phyloP scores from a whole-genome alignment of 768 basidiomycete genomes.

The Pulveroboletus ravenelii region DNA sequence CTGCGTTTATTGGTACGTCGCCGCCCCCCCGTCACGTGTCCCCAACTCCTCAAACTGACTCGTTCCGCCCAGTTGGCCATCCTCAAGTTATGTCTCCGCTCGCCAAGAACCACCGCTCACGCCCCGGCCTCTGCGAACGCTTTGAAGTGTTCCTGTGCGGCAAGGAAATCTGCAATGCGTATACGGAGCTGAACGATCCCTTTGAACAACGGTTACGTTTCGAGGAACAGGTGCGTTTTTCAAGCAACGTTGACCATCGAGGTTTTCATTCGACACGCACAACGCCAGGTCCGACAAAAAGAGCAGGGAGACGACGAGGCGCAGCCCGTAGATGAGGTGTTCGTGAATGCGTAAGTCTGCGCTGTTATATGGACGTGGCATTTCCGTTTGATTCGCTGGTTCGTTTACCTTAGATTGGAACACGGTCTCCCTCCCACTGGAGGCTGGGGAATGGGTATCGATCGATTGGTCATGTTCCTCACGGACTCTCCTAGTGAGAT shows the following conservation, averaged over 20 bases:
- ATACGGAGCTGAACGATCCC: conserved; percentile 99
- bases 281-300: conserved; percentile 73
- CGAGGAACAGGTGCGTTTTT: conserved; percentile 72
- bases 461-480: conserved; percentile 97
- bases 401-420: conserved; percentile 60
- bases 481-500: conserved; percentile 87
- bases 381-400: conserved; percentile 1
- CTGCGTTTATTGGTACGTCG: conserved; percentile 81
- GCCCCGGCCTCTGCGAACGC: conserved; percentile 94
- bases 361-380: background rate
- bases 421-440: conserved; percentile 97
- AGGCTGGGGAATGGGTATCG: conserved; percentile 95
- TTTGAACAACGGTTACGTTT: conserved; percentile 94
- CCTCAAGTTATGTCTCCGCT: conserved; percentile 99
- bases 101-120: conserved; percentile 97
- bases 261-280: background rate
- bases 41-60: conserved; percentile 1
- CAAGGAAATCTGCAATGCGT: conserved; percentile 98
- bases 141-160: conserved; percentile 99
- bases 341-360: conserved; percentile 79
- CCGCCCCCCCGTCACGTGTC: background rate
- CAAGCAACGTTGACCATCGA: no score
- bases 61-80: conserved; percentile 67
- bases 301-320: conserved; percentile 97
- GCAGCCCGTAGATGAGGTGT: conserved; percentile 94